Conservation (phyloP, 176 grass and related monocot species). For the Aegilops speltoides region DNA sequence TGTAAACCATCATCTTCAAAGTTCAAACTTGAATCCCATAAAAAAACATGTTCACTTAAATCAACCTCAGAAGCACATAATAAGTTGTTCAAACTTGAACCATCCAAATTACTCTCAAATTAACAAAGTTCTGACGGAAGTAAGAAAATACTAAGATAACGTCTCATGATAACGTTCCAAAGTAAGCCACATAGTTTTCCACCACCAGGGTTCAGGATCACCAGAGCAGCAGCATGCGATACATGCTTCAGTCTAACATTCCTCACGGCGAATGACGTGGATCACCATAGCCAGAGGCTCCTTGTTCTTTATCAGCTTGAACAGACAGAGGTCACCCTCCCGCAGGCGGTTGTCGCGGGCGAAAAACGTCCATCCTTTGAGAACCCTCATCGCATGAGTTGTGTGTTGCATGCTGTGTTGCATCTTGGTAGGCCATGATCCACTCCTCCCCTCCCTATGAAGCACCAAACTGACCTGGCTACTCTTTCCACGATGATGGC, state of each 20-base stretch:
- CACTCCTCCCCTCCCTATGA: neutral
- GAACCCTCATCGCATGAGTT: neutral
- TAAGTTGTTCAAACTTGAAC: too few relatives aligned
- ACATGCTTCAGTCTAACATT: neutral
- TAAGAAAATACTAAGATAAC: neutral
- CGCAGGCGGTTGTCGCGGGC: neutral
- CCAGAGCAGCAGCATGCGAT: neutral
- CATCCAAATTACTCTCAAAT: too few relatives aligned
- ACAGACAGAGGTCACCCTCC: neutral
- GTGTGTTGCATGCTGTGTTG: neutral
- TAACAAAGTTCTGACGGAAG: too few relatives aligned
- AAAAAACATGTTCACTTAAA: too few relatives aligned
- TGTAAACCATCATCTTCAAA: too few relatives aligned
- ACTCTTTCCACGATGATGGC: neutral
- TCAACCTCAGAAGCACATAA: too few relatives aligned
- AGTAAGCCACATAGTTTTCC: neutral
- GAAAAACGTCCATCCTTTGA: neutral
- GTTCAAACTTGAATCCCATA: too few relatives aligned
- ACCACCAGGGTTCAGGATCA: neutral
- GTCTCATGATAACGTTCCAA: neutral
- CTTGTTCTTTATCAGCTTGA: neutral
- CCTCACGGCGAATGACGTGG: neutral
- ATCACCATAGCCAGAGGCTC: neutral
- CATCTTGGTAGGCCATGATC: neutral
- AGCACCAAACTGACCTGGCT: neutral